Base-by-base conservation (phyloP, 148 eudicot species). In the Amaranthus palmeri region DNA sequence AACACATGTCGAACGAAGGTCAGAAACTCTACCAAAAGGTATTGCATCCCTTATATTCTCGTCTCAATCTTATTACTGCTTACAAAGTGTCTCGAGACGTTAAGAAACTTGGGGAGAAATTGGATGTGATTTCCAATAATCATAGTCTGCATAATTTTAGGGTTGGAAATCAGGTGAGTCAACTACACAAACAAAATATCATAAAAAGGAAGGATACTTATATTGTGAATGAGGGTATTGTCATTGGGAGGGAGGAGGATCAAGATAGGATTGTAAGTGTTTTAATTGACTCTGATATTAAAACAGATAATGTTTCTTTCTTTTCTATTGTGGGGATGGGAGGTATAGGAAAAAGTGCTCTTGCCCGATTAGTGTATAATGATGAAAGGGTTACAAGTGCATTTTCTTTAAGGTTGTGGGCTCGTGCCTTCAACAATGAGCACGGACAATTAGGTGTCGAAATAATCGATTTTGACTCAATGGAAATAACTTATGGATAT, bases 191-290 rank as follows among this genome's bases (percentile, higher is more conserved):
- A 2, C 36, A 25, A 25, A 25, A 25, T 43, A 69, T 54, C 40
- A 7, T 8, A 6, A 69, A 4, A 54, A 14, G 45, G 18, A 54
- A 25, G 36, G 36, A 25, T 25, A 25, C 36, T 0, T 25, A 25
- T 25, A 0, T 25, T 44, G 72, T 15, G 3, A 12, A 54, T 17
- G 11, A 8, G 2, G 9, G 12, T 0, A 43, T 14, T 54, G 49
- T 54, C 44, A 41, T 54, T n/a, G 72, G 72, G 8, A 69, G 72
- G 12, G 72, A 69, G 50, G 48, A 12, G 54, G 72, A 69, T 13
- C 10, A 54, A 0, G 10, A 44, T n/a, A 41, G 42, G 6, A 44
- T 54, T n/a, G 7, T 69, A 3, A 25, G 54, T n/a, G 0, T 8
- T 8, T 8, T 60, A 3, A 36, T 60, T 5, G n/a, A 10, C 41